These are phyloP conservation scores for Centaurea solstitialis DNA, from an alignment of 129 eudicot genomes.

Conservation along the genomic window DNA sequence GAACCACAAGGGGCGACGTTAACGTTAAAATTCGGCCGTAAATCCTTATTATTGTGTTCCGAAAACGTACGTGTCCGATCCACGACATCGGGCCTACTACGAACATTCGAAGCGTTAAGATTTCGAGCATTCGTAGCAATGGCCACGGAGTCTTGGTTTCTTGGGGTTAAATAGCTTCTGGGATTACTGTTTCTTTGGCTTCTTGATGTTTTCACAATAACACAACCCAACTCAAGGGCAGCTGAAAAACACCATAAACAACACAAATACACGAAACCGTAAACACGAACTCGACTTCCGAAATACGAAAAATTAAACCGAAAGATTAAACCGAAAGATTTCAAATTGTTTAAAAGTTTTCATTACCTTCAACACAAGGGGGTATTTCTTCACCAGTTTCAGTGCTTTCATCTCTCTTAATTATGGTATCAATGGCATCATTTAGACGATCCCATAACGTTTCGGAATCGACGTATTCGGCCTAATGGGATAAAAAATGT, in stretches of 20 bases:
- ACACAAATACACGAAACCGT: background rate
- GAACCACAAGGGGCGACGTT: conserved; percentile 35
- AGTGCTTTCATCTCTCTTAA: conserved; percentile 76
- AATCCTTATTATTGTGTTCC: conserved; percentile 34
- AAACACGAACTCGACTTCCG: background rate
- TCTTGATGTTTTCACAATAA: conserved; percentile 78
- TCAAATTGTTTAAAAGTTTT: background rate
- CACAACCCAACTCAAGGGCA: conserved; percentile 90
- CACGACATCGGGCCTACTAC: conserved; percentile 32
- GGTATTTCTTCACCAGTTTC: conserved; percentile 82
- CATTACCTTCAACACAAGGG: conserved; percentile 95
- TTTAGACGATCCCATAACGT: conserved; percentile 89
- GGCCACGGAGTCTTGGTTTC: conserved; percentile 49
- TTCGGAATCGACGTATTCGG: conserved; percentile 68
- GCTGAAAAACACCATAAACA: conserved; percentile 59
- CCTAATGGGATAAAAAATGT: conserved; percentile 36
- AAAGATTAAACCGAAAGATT: background rate
- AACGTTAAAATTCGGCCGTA: conserved; percentile 23
- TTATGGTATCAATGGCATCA: conserved; percentile 85
- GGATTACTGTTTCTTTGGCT: conserved; percentile 77
- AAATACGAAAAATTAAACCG: background rate
- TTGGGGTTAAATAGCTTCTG: conserved; percentile 66
- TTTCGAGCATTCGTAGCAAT: conserved; percentile 29
- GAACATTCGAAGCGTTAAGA: conserved; percentile 21
- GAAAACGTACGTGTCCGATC: conserved; percentile 29